These are phyloP conservation scores for Apiospora marii DNA, from an alignment of 2,329 filamentous ascomycete species.

Conservation along the genomic window DNA sequence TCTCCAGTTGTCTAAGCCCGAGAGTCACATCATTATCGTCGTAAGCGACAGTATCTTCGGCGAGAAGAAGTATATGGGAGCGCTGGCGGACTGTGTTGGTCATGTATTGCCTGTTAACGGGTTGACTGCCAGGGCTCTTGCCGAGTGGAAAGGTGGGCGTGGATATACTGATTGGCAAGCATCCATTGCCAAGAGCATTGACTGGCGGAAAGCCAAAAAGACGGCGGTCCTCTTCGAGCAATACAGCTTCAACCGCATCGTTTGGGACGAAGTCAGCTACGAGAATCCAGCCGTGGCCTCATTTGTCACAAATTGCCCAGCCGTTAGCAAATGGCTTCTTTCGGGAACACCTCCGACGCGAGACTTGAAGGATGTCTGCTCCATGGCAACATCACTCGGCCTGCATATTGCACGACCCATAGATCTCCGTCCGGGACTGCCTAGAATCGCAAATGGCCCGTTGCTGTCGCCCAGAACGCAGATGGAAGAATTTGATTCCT, in stretches of 20 bases:
- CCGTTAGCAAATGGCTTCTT: constrained; percentile 51
- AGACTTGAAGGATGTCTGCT: constrained; percentile 46
- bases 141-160: constrained; percentile 19
- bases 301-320: constrained; percentile 44
- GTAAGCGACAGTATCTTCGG: constrained; percentile 41
- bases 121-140: neutral
- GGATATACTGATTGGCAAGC: constrained; percentile 24
- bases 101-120: neutral
- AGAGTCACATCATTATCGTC: constrained; percentile 46
- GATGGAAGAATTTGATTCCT: constrained; percentile 44
- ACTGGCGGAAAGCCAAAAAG: constrained; percentile 26
- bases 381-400: constrained; percentile 44
- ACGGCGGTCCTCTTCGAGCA: constrained; percentile 43
- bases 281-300: constrained; percentile 39
- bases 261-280: constrained; percentile 56
- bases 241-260: constrained; percentile 48
- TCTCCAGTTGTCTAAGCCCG: constrained; percentile 25
- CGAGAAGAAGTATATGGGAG: constrained; percentile 29
- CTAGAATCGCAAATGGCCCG: constrained; percentile 46
- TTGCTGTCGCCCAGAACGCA: constrained; percentile 37
- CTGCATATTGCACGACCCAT: constrained; percentile 49
- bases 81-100: constrained; percentile 32
- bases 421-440: constrained; percentile 43
- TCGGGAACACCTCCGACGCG: constrained; percentile 51
- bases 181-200: neutral